Base-by-base conservation (phyloP, 495 filamentous ascomycete genomes). In the Margaritispora aquatica region DNA sequence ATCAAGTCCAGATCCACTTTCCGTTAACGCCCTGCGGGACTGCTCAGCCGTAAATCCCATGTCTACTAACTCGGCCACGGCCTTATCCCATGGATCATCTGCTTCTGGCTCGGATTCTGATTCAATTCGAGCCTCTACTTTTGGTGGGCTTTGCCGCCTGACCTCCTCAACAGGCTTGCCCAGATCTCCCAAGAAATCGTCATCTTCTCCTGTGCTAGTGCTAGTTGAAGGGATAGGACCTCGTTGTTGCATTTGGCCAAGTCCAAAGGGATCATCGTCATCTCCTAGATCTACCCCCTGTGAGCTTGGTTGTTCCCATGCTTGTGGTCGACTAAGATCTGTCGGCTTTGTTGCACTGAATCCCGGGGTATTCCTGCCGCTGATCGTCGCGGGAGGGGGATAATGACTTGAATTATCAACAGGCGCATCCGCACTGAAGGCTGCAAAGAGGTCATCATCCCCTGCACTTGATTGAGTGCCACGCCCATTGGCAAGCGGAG, bases 31-130 rank as follows among this genome's bases (percentile, higher is more conserved):
- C 60, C 84, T 77, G 58, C 80, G 82, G 22, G 95, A 83, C 58
- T 90, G 91, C 47, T 94, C 87, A 0, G 84, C 80, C 0, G 88
- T 83, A 59, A 98, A 98, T 23, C 94, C 94, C 85, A 97, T 97
- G 64, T 97, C 93, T 10, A 97, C 86, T 20, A 98, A 71, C 67
- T 97, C 91, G 1, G 91, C 92, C 55, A 97, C 81, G 2, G 91
- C 90, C 53, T 80, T 82, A 68, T 96, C 92, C 49, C 84, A 84
- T 9, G 86, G 87, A 66, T 86, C 85, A 57, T 75, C 75, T 15
- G 73, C 77, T 26, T 78, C 71, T 5, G 70, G 70, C 10, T 81
- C 75, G 3, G 73, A 70, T 26, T 77, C 71, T 19, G 76, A 71
- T 26, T 71, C 59, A 26, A 70, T 62, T 52, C 74, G 64, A 34